phyloP scores from a whole-genome alignment of 345 rosid species.

The Mangifera indica region DNA sequence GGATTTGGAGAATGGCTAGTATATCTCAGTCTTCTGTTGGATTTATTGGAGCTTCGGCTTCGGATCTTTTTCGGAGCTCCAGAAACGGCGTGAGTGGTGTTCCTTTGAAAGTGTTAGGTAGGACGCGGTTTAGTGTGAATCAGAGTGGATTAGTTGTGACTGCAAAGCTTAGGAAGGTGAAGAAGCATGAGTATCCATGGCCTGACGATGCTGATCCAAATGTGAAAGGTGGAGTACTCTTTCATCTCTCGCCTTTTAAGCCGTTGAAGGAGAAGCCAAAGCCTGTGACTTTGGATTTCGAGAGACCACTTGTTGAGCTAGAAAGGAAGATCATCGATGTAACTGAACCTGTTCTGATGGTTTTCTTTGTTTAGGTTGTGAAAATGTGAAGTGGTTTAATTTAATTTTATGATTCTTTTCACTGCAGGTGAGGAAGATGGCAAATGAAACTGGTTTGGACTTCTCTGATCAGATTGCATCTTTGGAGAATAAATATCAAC shows the following conservation, averaged over 20 bases:
- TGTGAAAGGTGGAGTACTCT: conserved; percentile 81
- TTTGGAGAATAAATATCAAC: conserved; percentile 78
- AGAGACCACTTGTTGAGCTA: conserved; percentile 76
- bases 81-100: conserved; percentile 49
- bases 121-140: conserved; percentile 32
- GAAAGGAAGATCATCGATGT: conserved; percentile 90
- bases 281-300: conserved; percentile 83
- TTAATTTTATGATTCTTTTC: conserved; percentile 21
- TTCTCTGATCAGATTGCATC: conserved; percentile 77
- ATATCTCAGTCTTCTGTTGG: conserved; percentile 51
- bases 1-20: conserved; percentile 54
- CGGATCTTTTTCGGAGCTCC: conserved; percentile 82
- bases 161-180: conserved; percentile 69
- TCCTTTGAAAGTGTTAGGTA: conserved; percentile 56
- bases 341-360: conserved; percentile 9
- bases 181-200: conserved; percentile 95
- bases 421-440: conserved; percentile 91
- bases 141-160: conserved; percentile 37
- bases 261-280: conserved; percentile 69
- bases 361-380: conserved; percentile 10
- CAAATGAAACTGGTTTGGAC: conserved; percentile 86
- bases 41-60: conserved; percentile 50
- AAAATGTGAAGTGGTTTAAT: background rate
- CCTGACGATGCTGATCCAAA: conserved; percentile 89
- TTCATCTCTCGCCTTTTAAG: conserved; percentile 78